Base-by-base conservation (phyloP, 2,329 filamentous ascomycete species). In the Plenodomus lindquistii region DNA sequence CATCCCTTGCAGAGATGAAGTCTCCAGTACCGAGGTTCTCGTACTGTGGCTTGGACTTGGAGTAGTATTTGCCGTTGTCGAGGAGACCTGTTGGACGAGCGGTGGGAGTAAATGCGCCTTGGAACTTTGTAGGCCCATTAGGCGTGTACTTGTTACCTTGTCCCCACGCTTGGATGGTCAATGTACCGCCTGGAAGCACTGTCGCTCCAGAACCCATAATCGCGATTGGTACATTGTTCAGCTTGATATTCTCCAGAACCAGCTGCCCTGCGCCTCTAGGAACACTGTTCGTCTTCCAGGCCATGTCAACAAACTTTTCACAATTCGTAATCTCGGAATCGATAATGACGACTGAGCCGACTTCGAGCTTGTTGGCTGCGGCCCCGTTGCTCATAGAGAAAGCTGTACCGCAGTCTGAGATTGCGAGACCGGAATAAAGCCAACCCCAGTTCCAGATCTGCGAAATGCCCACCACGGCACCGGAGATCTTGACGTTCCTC, bases 361-460 rank as follows among this genome's bases (percentile, higher is more conserved):
- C 80, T 40, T 66, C 54, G 2, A 70, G 69, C 53, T 64, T 59
- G 7, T 67, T 54, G 27, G 46, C 69, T 10, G 50, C 29, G 11
- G 54, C 57, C 1, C 63, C 63, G 34, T 67, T 67, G 36, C 47
- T 62, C 70, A 85, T 81, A 17, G 80, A 76, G 16, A 86, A 72
- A 5, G 79, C 83, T n/a, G 77, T 75, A 1, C 65, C 63, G 58
- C 81, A 84, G 62, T 82, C 80, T 36, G 75, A 75, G 48, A 85
- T 76, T 2, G 50, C 74, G 41, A 85, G 67, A 9, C 73, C 73
- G 39, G 79, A 74, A 55, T 80, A 83, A 1, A 78, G 77, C 77
- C 77, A 86, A 2, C 80, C 80, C 83, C 83, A 86, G 53, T 83
- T 73, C 82, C 82, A 86, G 38, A 82, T 75, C 51, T 84, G 78